Conservation (phyloP, 2,329 filamentous ascomycete species). For the Aureobasidium melanogenum region DNA sequence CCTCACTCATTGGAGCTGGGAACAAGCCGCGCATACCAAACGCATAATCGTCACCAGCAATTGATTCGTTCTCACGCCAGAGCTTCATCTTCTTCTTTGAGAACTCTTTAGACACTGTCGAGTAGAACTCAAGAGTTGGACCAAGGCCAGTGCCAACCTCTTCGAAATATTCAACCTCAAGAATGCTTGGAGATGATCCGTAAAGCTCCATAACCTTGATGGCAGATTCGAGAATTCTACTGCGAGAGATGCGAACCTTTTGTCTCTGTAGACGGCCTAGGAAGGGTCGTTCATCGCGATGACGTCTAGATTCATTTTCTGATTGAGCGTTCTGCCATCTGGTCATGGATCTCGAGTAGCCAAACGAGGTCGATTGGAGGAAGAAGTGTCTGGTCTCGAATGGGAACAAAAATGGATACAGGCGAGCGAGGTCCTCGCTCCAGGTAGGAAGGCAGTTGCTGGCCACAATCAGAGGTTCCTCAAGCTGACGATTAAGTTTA, state of each 20-base stretch:
- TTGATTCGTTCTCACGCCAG: constrained; percentile 84
- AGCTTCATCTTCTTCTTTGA: constrained; percentile 94
- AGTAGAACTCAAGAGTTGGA: constrained; percentile 95
- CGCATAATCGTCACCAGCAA: constrained; percentile 65
- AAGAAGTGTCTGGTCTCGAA: constrained; percentile 97
- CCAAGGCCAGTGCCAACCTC: constrained; percentile 95
- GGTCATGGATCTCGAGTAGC: constrained; percentile 93
- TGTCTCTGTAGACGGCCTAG: constrained; percentile 86
- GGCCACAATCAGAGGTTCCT: constrained; percentile 92
- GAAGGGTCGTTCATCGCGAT: constrained; percentile 81
- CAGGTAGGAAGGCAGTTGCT: constrained; percentile 93
- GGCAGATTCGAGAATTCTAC: constrained; percentile 91
- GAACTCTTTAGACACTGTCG: constrained; percentile 92
- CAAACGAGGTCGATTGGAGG: constrained; percentile 94
- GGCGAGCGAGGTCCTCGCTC: constrained; percentile 87
- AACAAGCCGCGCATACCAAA: constrained; percentile 81
- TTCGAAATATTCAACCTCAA: constrained; percentile 98
- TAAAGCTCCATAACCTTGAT: constrained; percentile 99
- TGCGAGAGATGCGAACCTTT: constrained; percentile 92
- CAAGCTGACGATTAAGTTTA: constrained; percentile 91
- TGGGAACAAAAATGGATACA: constrained; percentile 95
- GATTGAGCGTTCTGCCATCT: constrained; percentile 91
- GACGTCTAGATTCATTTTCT: constrained; percentile 69
- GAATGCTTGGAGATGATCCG: constrained; percentile 86
- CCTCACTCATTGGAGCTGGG: constrained; percentile 77